Evolutionary conservation across 2,329 filamentous ascomycete genomes (phyloP).

Genomic region (Drechslerella coelobrocha): DNA sequence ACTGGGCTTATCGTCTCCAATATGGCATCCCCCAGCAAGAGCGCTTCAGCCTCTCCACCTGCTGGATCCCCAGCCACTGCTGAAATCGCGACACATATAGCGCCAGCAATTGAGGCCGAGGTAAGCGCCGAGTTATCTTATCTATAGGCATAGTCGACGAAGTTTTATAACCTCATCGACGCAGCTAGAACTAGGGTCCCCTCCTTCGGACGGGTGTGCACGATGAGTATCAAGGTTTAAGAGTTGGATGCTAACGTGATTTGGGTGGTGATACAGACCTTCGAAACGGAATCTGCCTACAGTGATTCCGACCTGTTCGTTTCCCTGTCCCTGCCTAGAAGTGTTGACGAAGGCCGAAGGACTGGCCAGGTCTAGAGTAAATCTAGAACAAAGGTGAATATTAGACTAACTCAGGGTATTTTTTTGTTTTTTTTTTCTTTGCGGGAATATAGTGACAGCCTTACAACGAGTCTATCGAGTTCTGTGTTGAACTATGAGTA

Average conservation of each 20-base stretch:
- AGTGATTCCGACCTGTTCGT: conserved; percentile 20
- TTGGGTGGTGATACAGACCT: neutral
- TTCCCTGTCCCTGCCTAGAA: too few relatives aligned
- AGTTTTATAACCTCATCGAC: too few relatives aligned
- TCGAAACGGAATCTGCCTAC: conserved; percentile 14
- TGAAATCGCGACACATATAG: neutral
- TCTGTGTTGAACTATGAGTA: conserved; percentile 18
- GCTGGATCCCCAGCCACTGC: neutral
- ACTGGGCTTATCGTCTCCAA: too few relatives aligned
- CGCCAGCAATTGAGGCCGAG: neutral
- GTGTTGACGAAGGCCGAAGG: neutral
- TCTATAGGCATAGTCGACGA: too few relatives aligned
- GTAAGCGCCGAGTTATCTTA: neutral
- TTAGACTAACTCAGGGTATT: conserved; percentile 1
- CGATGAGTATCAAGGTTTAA: neutral
- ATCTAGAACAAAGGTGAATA: too few relatives aligned
- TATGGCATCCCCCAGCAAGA: neutral
- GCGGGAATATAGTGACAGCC: conserved; percentile 9
- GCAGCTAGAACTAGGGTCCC: too few relatives aligned
- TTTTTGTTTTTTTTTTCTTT: neutral
- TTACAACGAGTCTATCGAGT: conserved; percentile 16
- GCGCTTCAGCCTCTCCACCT: neutral
- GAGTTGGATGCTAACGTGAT: neutral
- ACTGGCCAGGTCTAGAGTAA: too few relatives aligned
- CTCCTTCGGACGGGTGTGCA: neutral